phyloP scores from a whole-genome alignment of 2,329 filamentous ascomycete genomes.

The Verticillium klebahnii region DNA sequence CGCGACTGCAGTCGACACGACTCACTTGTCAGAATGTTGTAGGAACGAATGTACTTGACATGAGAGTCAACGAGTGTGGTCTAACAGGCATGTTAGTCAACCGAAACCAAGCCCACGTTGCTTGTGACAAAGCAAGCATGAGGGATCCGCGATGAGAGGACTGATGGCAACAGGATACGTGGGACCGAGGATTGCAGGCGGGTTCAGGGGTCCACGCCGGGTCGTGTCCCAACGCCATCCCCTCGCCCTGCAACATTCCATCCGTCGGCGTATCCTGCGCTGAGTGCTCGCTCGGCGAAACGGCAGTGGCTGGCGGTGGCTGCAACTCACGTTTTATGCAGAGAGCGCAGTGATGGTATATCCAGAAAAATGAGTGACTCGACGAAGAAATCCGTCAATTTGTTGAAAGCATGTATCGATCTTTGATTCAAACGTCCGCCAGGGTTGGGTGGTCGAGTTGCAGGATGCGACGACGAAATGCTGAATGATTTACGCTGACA shows the following conservation, averaged over 20 bases:
- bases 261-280: neutral
- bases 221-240: neutral
- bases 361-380: slow-evolving; percentile 13
- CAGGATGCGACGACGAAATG: slow-evolving; percentile 7
- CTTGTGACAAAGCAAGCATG: neutral
- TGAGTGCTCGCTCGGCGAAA: neutral
- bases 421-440: neutral
- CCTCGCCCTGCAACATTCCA: neutral
- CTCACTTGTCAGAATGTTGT: slow-evolving; percentile 44
- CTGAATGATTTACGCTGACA: slow-evolving; percentile 8
- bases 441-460: neutral
- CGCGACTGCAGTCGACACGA: slow-evolving; percentile 10
- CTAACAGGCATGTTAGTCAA: slow-evolving; percentile 9
- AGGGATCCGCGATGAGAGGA: neutral
- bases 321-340: slow-evolving; percentile 43
- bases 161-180: neutral
- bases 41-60: slow-evolving; percentile 58
- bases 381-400: slow-evolving; percentile 9
- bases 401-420: slow-evolving; percentile 6
- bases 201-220: neutral
- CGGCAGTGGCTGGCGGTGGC: neutral
- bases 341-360: neutral
- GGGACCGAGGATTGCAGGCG: neutral
- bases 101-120: neutral
- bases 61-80: slow-evolving; percentile 46